Evolutionary conservation across 257 asterid species (phyloP).

Genomic region (Asclepias syriaca): DNA sequence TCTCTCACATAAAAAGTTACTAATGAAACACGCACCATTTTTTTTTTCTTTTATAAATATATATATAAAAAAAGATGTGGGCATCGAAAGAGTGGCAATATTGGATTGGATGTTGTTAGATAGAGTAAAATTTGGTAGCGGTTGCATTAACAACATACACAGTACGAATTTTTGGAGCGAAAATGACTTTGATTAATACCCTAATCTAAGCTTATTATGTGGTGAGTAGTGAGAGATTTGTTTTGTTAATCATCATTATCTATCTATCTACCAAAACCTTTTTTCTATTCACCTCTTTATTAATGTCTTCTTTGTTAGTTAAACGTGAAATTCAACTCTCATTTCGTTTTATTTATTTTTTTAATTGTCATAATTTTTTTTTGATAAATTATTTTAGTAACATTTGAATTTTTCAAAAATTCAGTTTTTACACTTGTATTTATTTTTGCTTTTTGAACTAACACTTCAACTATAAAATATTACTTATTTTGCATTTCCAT

Average conservation of each 20-base stretch:
- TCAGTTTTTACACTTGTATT: no score
- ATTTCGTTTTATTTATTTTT: neutral
- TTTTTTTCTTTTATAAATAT: neutral
- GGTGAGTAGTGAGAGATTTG: slow-evolving; percentile 1
- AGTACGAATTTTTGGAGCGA: slow-evolving; percentile 5
- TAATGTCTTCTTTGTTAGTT: no score
- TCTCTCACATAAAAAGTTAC: neutral
- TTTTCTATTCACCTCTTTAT: neutral
- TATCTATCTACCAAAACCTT: neutral
- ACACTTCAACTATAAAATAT: no score
- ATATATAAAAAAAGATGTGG: neutral
- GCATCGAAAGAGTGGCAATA: slow-evolving; percentile 9
- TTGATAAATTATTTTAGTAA: no score
- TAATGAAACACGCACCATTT: neutral
- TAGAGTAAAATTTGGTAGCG: neutral
- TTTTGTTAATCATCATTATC: slow-evolving; percentile 1
- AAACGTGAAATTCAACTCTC: no score
- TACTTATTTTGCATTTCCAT: no score
- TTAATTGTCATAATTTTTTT: no score
- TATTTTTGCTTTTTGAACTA: no score
- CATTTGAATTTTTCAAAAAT: no score
- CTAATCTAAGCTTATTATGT: neutral
- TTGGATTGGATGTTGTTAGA: neutral
- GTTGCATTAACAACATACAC: neutral
- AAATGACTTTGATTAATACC: neutral